These are phyloP conservation scores for Acorus calamus DNA, from an alignment of 106 monocot species.

Conservation along the genomic window DNA sequence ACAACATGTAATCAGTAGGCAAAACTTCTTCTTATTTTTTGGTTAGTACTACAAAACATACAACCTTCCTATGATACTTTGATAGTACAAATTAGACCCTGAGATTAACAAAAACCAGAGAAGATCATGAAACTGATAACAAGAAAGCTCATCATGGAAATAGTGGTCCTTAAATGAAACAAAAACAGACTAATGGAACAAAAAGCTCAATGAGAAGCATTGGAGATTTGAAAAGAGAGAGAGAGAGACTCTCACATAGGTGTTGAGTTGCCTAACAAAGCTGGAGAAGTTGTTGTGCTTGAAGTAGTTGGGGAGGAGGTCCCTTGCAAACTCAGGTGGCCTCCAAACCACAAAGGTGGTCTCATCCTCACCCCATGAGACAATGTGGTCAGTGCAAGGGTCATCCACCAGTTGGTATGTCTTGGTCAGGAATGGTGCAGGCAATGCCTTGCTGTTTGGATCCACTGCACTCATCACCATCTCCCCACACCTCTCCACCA, in stretches of 20 bases:
- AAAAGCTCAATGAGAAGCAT: too few species aligned
- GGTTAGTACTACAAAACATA: too few species aligned
- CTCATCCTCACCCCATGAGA: constrained; percentile 81
- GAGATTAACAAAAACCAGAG: too few species aligned
- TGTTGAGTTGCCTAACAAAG: constrained; percentile 95
- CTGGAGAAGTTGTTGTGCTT: constrained; percentile 99
- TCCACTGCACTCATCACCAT: constrained; percentile 34
- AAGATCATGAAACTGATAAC: too few species aligned
- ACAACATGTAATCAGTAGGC: too few species aligned
- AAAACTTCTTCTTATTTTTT: too few species aligned
- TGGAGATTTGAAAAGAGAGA: neutral
- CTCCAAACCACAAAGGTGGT: constrained; percentile 84
- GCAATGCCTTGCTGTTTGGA: constrained; percentile 43
- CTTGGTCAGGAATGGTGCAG: constrained; percentile 85
- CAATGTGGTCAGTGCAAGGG: constrained; percentile 72
- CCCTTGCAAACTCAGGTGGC: constrained; percentile 75
- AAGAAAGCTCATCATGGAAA: too few species aligned
- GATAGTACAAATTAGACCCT: too few species aligned
- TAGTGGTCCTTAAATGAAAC: too few species aligned
- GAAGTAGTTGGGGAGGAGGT: constrained; percentile 88
- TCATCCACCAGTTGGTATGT: constrained; percentile 89
- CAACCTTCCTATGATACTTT: too few species aligned
- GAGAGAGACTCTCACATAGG: constrained; percentile 50
- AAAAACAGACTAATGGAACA: too few species aligned
- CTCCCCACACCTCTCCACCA: constrained; percentile 49